Conservation (phyloP, 2,329 filamentous ascomycete genomes). For the Sarocladium strictum region DNA sequence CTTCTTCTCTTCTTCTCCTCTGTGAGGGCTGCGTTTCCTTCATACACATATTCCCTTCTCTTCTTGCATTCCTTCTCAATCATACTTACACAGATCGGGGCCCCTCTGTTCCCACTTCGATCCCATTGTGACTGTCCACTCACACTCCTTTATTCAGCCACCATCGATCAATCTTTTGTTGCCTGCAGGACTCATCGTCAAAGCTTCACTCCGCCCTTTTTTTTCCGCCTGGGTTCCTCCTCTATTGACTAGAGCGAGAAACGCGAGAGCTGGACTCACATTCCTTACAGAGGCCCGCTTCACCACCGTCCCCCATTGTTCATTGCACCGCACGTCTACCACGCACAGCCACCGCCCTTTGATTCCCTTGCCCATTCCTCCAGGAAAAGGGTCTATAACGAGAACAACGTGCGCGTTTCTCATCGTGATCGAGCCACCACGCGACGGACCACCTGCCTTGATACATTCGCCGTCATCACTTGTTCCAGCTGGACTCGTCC, state of each 20-base stretch:
- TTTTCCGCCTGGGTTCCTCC: neutral
- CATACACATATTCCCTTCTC: neutral
- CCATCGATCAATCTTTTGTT: too few species aligned
- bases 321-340: neutral
- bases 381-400: neutral
- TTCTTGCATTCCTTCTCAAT: slow-evolving; percentile 2
- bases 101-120: neutral
- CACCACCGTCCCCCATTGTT: neutral
- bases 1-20: neutral
- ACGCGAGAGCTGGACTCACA: neutral
- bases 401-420: neutral
- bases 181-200: neutral
- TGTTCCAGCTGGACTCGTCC: neutral
- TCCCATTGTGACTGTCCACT: neutral
- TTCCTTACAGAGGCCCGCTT: slow-evolving; percentile 4
- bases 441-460: neutral
- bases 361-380: neutral
- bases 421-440: neutral
- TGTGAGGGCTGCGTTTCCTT: neutral
- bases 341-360: slow-evolving; percentile 6
- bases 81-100: neutral
- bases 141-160: neutral
- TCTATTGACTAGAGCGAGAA: neutral
- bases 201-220: neutral
- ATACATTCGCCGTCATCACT: neutral